Percentiles rank a stretch among this genome's conserved stretches.
phyloP scores from a whole-genome alignment of 108 stramenopile genomes.

The Fragilariopsis cylindrus region DNA sequence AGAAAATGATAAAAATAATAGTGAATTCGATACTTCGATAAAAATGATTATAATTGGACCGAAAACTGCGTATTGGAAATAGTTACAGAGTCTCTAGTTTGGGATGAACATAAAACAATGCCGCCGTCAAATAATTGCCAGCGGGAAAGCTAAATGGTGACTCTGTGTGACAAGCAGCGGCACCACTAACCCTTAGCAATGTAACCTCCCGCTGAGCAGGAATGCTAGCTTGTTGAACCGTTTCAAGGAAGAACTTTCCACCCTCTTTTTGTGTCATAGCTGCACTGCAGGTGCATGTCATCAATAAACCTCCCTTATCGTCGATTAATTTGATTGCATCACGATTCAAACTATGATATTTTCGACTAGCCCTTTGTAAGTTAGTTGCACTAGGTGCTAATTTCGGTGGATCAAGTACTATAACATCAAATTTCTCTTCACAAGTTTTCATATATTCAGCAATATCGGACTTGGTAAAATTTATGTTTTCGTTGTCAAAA shows the following conservation, averaged over 20 bases:
- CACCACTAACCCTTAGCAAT: slow-evolving; percentile 63
- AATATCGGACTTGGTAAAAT: slow-evolving; percentile 79
- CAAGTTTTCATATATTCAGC: slow-evolving; percentile 67
- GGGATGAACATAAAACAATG: slow-evolving; percentile 67
- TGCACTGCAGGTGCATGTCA: slow-evolving; percentile 93
- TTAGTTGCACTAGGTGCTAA: slow-evolving; percentile 78
- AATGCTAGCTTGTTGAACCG: slow-evolving; percentile 71
- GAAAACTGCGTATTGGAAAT: background rate
- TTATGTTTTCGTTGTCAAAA: slow-evolving; percentile 38
- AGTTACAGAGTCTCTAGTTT: background rate
- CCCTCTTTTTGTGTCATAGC: slow-evolving; percentile 94
- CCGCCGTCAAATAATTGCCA: slow-evolving; percentile 79
- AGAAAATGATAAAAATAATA: background rate
- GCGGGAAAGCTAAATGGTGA: slow-evolving; percentile 75
- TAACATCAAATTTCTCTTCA: slow-evolving; percentile 68
- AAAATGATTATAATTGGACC: background rate
- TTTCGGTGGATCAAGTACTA: slow-evolving; percentile 94
- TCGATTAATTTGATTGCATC: slow-evolving; percentile 84
- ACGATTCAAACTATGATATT: slow-evolving; percentile 89
- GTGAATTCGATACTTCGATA: background rate
- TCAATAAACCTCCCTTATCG: slow-evolving; percentile 77
- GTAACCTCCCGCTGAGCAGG: slow-evolving; percentile 68
- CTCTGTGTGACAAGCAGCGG: slow-evolving; percentile 84
- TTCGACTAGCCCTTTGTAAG: slow-evolving; percentile 71
- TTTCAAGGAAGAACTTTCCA: slow-evolving; percentile 76